Conservation (phyloP, 169 alveolate genomes). For the Plasmodium coatneyi region DNA sequence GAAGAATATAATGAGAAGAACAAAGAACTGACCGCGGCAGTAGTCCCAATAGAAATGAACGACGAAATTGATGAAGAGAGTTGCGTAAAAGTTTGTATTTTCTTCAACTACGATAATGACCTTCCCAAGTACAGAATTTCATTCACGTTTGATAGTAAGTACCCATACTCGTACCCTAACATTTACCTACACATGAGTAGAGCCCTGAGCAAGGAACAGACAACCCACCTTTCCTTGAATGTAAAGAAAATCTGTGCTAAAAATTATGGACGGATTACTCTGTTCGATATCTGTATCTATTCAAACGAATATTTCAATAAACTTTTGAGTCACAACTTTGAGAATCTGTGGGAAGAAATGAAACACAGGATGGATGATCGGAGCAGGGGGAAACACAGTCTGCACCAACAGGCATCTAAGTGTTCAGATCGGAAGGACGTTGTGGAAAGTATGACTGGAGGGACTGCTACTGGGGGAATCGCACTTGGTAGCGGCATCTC, state of each 20-base stretch:
- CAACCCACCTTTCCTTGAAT: not conserved
- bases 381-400: not conserved
- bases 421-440: not conserved
- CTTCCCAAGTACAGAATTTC: constrained; percentile 35
- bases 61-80: constrained; percentile 33
- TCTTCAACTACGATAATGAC: constrained; percentile 31
- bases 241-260: constrained; percentile 51
- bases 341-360: constrained; percentile 70
- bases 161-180: constrained; percentile 56
- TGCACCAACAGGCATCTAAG: not conserved
- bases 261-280: constrained; percentile 64
- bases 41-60: constrained; percentile 31
- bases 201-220: constrained; percentile 26
- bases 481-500: not conserved
- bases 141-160: constrained; percentile 24
- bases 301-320: constrained; percentile 29
- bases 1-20: constrained; percentile 8
- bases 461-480: not conserved
- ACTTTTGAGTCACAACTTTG: constrained; percentile 5
- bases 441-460: not conserved
- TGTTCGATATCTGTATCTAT: constrained; percentile 44
- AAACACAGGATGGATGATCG: constrained; percentile 24
- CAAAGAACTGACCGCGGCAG: not conserved
- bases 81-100: constrained; percentile 21
- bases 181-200: constrained; percentile 10